phyloP scores from a whole-genome alignment of 1,284 basidiomycete genomes.

The Meripilus lineatus region DNA sequence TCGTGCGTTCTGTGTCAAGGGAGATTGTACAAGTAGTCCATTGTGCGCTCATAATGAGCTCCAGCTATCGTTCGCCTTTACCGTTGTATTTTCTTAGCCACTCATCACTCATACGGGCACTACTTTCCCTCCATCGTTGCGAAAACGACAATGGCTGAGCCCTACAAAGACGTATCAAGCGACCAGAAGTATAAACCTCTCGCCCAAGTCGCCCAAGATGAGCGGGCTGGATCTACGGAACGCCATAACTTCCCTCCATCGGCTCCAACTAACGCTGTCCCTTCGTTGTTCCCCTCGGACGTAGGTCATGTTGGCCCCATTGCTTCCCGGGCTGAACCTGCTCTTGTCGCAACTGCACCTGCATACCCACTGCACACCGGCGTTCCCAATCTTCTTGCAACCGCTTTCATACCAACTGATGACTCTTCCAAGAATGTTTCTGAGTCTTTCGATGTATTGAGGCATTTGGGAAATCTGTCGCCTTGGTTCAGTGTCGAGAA shows the following conservation, averaged over 20 bases:
- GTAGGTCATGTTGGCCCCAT: conserved; percentile 82
- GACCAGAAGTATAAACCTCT: conserved; percentile 21
- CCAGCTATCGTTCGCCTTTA: no score
- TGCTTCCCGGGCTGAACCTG: conserved; percentile 81
- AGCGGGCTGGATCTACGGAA: conserved; percentile 66
- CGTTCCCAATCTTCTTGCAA: conserved; percentile 59
- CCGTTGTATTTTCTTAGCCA: no score
- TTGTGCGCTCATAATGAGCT: no score
- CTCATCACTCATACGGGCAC: no score
- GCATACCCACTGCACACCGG: conserved; percentile 70
- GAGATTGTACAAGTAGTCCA: no score
- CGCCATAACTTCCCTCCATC: conserved; percentile 67
- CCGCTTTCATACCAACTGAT: conserved; percentile 18
- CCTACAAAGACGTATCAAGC: conserved; percentile 19
- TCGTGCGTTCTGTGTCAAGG: no score
- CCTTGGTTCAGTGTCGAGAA: conserved; percentile 80
- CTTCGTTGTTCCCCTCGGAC: conserved; percentile 67
- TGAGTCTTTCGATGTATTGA: conserved; percentile 66
- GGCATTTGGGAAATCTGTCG: conserved; percentile 78
- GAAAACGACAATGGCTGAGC: conserved; percentile 11
- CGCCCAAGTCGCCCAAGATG: conserved; percentile 30
- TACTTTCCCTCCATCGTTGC: no score
- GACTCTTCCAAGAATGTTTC: conserved; percentile 5
- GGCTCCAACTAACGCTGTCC: conserved; percentile 63
- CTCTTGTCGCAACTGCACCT: conserved; percentile 73